phyloP scores from a whole-genome alignment of 2,329 filamentous ascomycete genomes.

The Pseudocercospora cruenta region DNA sequence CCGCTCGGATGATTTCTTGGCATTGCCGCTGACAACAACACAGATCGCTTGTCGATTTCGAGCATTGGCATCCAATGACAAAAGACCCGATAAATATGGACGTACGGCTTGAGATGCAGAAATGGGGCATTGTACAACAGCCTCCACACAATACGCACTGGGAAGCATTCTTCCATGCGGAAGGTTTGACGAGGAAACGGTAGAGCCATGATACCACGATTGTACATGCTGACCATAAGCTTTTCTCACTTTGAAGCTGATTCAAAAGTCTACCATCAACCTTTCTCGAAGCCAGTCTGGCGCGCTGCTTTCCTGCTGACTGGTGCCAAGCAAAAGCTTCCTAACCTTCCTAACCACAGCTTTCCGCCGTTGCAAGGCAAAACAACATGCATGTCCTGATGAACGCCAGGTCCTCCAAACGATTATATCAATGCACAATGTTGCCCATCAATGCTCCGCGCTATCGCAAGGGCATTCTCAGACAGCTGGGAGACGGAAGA shows the following conservation, averaged over 20 bases:
- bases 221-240: not conserved
- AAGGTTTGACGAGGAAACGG: conserved; percentile 12
- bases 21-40: not conserved
- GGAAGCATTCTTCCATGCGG: conserved; percentile 25
- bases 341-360: not conserved
- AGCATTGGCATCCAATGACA: conserved; percentile 32
- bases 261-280: not conserved
- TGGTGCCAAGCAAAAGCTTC: not conserved
- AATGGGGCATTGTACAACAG: conserved; percentile 35
- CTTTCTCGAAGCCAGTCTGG: not conserved
- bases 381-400: not conserved
- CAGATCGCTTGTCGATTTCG: conserved; percentile 39
- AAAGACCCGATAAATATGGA: conserved; percentile 35
- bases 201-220: not conserved
- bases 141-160: conserved; percentile 30
- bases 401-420: not conserved
- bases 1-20: not conserved
- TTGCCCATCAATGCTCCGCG: not conserved
- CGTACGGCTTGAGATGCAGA: conserved; percentile 31
- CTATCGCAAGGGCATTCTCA: not conserved
- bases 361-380: not conserved
- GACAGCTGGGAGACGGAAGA: not conserved
- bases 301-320: not conserved
- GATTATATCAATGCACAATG: not conserved
- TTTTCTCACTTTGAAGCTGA: not conserved